phyloP scores from a whole-genome alignment of 1,284 basidiomycete genomes.

The Malassezia slooffiae region DNA sequence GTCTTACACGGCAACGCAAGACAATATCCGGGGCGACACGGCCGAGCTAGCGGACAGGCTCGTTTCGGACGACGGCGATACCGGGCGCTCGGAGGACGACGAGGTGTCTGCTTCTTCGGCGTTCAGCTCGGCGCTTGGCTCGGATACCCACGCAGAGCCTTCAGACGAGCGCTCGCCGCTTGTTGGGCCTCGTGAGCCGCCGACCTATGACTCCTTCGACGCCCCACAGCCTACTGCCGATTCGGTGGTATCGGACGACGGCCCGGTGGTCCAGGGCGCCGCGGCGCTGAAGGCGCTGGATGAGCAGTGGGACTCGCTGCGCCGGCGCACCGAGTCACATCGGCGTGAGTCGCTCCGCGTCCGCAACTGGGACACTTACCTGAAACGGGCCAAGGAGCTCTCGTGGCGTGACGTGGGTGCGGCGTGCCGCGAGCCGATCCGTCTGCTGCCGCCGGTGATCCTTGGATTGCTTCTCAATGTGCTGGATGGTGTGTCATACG shows the following conservation, averaged over 20 bases:
- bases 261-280: constrained; percentile 7
- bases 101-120: constrained; percentile 6
- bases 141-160: no score
- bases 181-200: no score
- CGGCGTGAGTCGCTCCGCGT: constrained; percentile 19
- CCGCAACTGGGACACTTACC: constrained; percentile 12
- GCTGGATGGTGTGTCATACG: constrained; percentile 69
- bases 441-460: constrained; percentile 61
- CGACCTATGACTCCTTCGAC: no score
- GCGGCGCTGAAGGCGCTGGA: constrained; percentile 3
- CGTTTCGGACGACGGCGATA: constrained; percentile 28
- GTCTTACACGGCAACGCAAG: constrained; percentile 37
- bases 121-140: no score
- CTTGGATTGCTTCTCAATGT: constrained; percentile 80
- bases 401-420: constrained; percentile 25
- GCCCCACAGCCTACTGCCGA: no score
- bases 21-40: constrained; percentile 35
- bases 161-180: no score
- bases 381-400: no score
- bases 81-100: constrained; percentile 22
- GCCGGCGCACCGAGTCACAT: constrained; percentile 6
- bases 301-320: constrained; percentile 4
- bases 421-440: constrained; percentile 29
- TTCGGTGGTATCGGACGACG: no score
- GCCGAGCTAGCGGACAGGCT: constrained; percentile 40